Evolutionary conservation across 345 rosid genomes (phyloP).

Genomic region (Cardamine occulta): DNA sequence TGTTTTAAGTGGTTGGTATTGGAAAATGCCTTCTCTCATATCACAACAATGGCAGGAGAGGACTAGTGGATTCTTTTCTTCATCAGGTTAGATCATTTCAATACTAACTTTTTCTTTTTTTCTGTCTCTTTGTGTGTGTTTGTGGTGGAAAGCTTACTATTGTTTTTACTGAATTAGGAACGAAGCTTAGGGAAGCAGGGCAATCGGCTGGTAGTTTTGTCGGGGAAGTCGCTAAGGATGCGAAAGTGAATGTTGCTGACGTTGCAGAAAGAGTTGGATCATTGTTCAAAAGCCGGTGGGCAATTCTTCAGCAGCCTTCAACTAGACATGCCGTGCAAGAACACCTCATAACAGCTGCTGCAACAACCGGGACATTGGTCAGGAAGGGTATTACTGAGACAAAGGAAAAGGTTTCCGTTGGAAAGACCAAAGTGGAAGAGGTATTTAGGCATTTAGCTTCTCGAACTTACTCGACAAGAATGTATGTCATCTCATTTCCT

Average conservation of each 20-base stretch:
- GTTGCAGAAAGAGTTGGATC: slow-evolving; percentile 87
- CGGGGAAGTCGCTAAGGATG: slow-evolving; percentile 89
- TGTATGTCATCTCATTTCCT: neutral
- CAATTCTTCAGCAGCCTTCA: slow-evolving; percentile 82
- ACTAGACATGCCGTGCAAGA: slow-evolving; percentile 86
- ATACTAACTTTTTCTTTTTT: neutral
- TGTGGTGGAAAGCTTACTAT: slow-evolving; percentile 23
- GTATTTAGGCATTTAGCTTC: slow-evolving; percentile 41
- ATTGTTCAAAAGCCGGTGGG: slow-evolving; percentile 74
- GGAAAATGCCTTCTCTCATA: slow-evolving; percentile 70
- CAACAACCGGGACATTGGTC: slow-evolving; percentile 82
- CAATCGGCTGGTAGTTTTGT: slow-evolving; percentile 81
- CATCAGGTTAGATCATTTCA: slow-evolving; percentile 63
- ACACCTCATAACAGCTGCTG: slow-evolving; percentile 77
- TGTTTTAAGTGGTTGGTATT: slow-evolving; percentile 11
- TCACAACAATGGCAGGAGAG: slow-evolving; percentile 89
- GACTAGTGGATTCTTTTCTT: slow-evolving; percentile 84
- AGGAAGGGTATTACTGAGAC: slow-evolving; percentile 86
- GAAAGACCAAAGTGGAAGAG: slow-evolving; percentile 94
- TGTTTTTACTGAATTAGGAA: slow-evolving; percentile 52
- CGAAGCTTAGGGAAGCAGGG: slow-evolving; percentile 82
- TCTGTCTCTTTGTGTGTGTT: slow-evolving; percentile 18
- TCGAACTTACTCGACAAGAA: neutral
- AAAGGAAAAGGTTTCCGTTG: slow-evolving; percentile 85
- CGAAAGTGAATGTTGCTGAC: slow-evolving; percentile 84